Evolutionary conservation across 2,329 filamentous ascomycete genomes (phyloP).

Genomic region (Neonectria hederae): DNA sequence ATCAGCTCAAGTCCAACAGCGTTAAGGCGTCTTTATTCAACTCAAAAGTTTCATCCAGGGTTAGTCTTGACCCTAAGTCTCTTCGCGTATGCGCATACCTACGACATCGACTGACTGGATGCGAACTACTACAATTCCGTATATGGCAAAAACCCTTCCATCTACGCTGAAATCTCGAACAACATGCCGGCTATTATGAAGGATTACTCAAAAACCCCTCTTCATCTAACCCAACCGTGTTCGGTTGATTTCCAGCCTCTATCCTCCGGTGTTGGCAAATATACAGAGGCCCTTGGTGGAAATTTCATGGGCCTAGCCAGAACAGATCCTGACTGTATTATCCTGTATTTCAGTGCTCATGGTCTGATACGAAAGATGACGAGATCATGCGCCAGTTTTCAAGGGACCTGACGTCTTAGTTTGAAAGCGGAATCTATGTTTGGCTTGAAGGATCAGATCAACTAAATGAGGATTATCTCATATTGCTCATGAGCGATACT

Average conservation of each 20-base stretch:
- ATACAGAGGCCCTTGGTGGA: conserved; percentile 34
- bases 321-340: conserved; percentile 34
- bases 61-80: neutral
- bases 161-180: conserved; percentile 47
- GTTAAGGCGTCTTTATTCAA: conserved; percentile 18
- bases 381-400: conserved; percentile 31
- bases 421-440: conserved; percentile 33
- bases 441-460: conserved; percentile 27
- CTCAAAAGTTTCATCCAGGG: conserved; percentile 34
- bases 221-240: conserved; percentile 39
- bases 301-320: conserved; percentile 39
- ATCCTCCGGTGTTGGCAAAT: conserved; percentile 37
- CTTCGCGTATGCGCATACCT: neutral
- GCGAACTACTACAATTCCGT: conserved; percentile 40
- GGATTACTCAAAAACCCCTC: conserved; percentile 37
- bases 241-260: conserved; percentile 47
- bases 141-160: conserved; percentile 36
- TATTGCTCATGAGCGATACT: conserved; percentile 49
- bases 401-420: conserved; percentile 31
- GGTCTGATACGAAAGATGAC: conserved; percentile 30
- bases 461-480: conserved; percentile 35
- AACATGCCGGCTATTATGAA: conserved; percentile 41
- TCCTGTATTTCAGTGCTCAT: conserved; percentile 42
- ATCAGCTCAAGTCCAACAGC: conserved; percentile 32
- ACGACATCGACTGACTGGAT: neutral